A percentile compares a stretch with the other conserved stretches of the same genome.
These are phyloP conservation scores for Trichomonascaceae sp. DNA, from an alignment of 1,139 yeast genomes.

Conservation along the genomic window DNA sequence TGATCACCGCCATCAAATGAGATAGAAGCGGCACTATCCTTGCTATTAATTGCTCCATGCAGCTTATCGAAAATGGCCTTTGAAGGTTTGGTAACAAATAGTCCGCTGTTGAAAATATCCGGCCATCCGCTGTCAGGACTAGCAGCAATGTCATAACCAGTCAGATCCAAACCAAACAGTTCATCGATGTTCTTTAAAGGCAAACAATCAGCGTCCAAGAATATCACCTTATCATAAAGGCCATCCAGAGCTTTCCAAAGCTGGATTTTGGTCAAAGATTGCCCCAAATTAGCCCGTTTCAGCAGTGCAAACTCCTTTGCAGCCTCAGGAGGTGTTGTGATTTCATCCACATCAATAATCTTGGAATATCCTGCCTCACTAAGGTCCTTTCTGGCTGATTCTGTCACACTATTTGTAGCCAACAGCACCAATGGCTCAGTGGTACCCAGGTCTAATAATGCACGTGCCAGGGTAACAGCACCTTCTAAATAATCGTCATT, in stretches of 20 bases:
- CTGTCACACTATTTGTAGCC: slow-evolving; percentile 29
- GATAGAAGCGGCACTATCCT: slow-evolving; percentile 26
- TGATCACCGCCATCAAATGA: slow-evolving; percentile 96
- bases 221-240: slow-evolving; percentile 48
- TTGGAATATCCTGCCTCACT: slow-evolving; percentile 26
- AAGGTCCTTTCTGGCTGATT: slow-evolving; percentile 17
- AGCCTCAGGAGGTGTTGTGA: slow-evolving; percentile 21
- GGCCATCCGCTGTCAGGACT: slow-evolving; percentile 97
- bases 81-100: slow-evolving; percentile 63
- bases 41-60: slow-evolving; percentile 27
- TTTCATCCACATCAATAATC: slow-evolving; percentile 31
- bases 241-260: slow-evolving; percentile 56
- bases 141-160: slow-evolving; percentile 39
- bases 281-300: slow-evolving; percentile 67
- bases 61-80: slow-evolving; percentile 42
- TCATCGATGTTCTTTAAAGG: slow-evolving; percentile 45
- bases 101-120: slow-evolving; percentile 88
- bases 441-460: slow-evolving; percentile 28
- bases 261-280: slow-evolving; percentile 66
- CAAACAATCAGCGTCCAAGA: slow-evolving; percentile 77
- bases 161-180: slow-evolving; percentile 33
- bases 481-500: slow-evolving; percentile 70
- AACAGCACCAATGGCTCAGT: slow-evolving; percentile 28
- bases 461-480: slow-evolving; percentile 54
- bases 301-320: slow-evolving; percentile 41